These are phyloP conservation scores for Apiotrichum mycotoxinovorans DNA, from an alignment of 1,284 basidiomycete genomes.

Conservation along the genomic window DNA sequence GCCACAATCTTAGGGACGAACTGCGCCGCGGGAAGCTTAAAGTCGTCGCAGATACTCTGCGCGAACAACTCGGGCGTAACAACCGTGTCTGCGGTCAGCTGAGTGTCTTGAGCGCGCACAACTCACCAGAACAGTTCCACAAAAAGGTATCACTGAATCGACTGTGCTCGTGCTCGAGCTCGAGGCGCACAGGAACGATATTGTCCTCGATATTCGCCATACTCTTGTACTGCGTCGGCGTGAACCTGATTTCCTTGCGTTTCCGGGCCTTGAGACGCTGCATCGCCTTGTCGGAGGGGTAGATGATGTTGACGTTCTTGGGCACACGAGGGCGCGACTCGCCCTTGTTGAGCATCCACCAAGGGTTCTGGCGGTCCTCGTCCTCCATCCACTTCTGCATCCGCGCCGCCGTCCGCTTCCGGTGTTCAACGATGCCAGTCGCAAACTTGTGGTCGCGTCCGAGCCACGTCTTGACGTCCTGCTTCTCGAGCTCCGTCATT, in stretches of 20 bases:
- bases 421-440: conserved; percentile 40
- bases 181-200: conserved; percentile 88
- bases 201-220: conserved; percentile 48
- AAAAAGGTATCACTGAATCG: conserved; percentile 94
- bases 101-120: too few relatives aligned
- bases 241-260: conserved; percentile 58
- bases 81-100: conserved; percentile 64
- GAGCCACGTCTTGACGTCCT: conserved; percentile 57
- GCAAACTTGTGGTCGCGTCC: conserved; percentile 54
- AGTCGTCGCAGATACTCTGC: conserved; percentile 86
- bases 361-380: conserved; percentile 53
- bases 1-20: conserved; percentile 75
- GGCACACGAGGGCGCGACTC: conserved; percentile 17
- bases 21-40: conserved; percentile 63
- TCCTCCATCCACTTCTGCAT: conserved; percentile 47
- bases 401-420: conserved; percentile 35
- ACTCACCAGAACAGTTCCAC: conserved; percentile 87
- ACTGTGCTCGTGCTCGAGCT: conserved; percentile 85
- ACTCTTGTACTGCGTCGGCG: conserved; percentile 44
- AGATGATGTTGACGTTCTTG: conserved; percentile 64
- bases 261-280: conserved; percentile 53
- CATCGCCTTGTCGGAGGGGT: conserved; percentile 54
- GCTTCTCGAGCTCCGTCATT: conserved; percentile 55
- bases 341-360: conserved; percentile 42
- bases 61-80: conserved; percentile 88